These are phyloP conservation scores for Neurospora sp. DNA, from an alignment of 495 filamentous ascomycete species.

Conservation along the genomic window DNA sequence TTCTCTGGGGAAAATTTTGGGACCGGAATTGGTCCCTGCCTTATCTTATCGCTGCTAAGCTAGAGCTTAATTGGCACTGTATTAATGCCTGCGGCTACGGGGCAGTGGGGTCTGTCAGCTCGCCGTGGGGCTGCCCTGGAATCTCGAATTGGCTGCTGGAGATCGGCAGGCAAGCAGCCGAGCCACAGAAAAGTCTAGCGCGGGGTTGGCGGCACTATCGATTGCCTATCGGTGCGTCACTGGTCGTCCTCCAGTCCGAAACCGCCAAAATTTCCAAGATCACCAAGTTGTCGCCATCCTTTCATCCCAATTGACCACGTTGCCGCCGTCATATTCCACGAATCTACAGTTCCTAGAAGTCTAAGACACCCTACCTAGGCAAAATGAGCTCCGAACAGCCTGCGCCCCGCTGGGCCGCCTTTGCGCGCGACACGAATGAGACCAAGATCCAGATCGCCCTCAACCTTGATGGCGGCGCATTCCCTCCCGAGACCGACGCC, in stretches of 20 bases:
- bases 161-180: background rate
- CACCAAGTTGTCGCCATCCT: background rate
- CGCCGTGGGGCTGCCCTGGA: background rate
- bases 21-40: background rate
- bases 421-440: conserved; percentile 88
- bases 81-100: background rate
- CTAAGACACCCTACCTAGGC: background rate
- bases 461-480: conserved; percentile 79
- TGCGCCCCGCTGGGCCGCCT: conserved; percentile 53
- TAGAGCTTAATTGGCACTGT: background rate
- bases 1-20: background rate
- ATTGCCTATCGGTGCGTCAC: background rate
- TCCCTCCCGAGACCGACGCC: conserved; percentile 49
- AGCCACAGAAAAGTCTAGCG: background rate
- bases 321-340: background rate
- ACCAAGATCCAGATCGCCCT: conserved; percentile 91
- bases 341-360: background rate
- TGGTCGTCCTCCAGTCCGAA: background rate
- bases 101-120: background rate
- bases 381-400: conserved; percentile 27
- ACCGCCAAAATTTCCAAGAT: background rate
- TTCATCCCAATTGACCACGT: background rate
- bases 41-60: background rate
- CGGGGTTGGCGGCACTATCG: background rate
- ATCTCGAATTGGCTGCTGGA: background rate